Evolutionary conservation across 495 filamentous ascomycete genomes (phyloP).

Genomic region (Hypomontagnella submonticulosa): DNA sequence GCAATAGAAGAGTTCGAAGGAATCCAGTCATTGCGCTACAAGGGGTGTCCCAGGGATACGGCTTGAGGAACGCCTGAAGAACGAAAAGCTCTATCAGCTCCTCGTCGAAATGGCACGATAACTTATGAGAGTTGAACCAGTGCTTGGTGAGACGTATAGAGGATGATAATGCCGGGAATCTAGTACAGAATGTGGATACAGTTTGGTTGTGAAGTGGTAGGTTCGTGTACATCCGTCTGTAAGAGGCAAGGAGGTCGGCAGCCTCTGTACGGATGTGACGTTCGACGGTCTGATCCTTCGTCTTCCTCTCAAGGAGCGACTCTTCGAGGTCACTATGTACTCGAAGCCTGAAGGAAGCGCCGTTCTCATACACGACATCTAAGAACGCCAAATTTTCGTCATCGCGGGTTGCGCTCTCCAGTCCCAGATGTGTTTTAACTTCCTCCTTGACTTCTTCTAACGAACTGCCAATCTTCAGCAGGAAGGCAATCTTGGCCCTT

Average conservation of each 20-base stretch:
- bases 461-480: slow-evolving; percentile 80
- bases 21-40: slow-evolving; percentile 85
- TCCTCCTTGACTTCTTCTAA: slow-evolving; percentile 66
- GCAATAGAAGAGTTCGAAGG: slow-evolving; percentile 76
- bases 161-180: slow-evolving; percentile 82
- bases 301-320: slow-evolving; percentile 76
- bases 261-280: slow-evolving; percentile 71
- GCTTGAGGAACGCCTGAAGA: slow-evolving; percentile 78
- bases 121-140: slow-evolving; percentile 88
- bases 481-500: slow-evolving; percentile 90
- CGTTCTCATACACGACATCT: slow-evolving; percentile 77
- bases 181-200: slow-evolving; percentile 79
- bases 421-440: slow-evolving; percentile 72
- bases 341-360: slow-evolving; percentile 73
- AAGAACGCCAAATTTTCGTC: slow-evolving; percentile 84
- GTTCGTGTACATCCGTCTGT: slow-evolving; percentile 77
- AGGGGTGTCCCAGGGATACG: slow-evolving; percentile 82
- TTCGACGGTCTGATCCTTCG: slow-evolving; percentile 76
- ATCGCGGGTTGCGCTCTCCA: slow-evolving; percentile 76
- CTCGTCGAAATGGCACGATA: slow-evolving; percentile 77
- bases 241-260: slow-evolving; percentile 71
- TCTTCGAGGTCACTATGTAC: slow-evolving; percentile 88
- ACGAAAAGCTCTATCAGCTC: slow-evolving; percentile 86
- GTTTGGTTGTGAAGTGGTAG: slow-evolving; percentile 82
- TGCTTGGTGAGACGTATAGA: slow-evolving; percentile 88